These are phyloP conservation scores for Aspergillus wentii DNA, from an alignment of 495 filamentous ascomycete genomes.

Conservation along the genomic window DNA sequence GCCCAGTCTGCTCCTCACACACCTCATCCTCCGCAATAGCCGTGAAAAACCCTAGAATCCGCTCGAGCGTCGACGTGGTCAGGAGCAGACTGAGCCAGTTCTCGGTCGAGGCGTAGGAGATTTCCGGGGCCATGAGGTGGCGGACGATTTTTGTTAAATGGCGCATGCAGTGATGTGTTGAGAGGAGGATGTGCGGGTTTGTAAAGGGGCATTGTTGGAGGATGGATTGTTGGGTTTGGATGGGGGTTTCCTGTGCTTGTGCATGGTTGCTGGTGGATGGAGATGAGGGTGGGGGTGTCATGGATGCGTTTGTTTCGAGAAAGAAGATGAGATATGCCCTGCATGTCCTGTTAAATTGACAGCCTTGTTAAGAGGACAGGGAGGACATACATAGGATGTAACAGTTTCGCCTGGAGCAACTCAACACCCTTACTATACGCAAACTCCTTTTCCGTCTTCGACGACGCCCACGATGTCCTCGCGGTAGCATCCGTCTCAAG, in stretches of 20 bases:
- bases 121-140: conserved; percentile 24
- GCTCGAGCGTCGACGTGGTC: conserved; percentile 22
- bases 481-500: conserved; percentile 17
- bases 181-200: conserved; percentile 17
- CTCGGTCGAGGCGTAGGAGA: conserved; percentile 17
- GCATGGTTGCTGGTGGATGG: neutral
- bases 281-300: conserved; percentile 1
- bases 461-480: conserved; percentile 15
- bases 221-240: conserved; percentile 16
- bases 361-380: neutral
- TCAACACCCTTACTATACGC: conserved; percentile 22
- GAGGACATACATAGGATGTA: conserved; percentile 18
- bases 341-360: neutral
- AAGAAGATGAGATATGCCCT: conserved; percentile 27
- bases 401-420: conserved; percentile 17
- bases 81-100: conserved; percentile 26
- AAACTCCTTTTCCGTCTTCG: conserved; percentile 23
- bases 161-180: conserved; percentile 25
- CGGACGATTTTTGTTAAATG: conserved; percentile 22
- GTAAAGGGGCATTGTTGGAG: conserved; percentile 24
- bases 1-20: neutral
- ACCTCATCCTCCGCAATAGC: conserved; percentile 15
- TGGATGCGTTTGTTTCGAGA: conserved; percentile 20
- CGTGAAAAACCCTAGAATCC: conserved; percentile 19
- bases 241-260: no score